Percentiles rank a stretch among this genome's conserved stretches.
These are phyloP conservation scores for Lyophyllum shimeji DNA, from an alignment of 768 basidiomycete genomes.

Conservation along the genomic window DNA sequence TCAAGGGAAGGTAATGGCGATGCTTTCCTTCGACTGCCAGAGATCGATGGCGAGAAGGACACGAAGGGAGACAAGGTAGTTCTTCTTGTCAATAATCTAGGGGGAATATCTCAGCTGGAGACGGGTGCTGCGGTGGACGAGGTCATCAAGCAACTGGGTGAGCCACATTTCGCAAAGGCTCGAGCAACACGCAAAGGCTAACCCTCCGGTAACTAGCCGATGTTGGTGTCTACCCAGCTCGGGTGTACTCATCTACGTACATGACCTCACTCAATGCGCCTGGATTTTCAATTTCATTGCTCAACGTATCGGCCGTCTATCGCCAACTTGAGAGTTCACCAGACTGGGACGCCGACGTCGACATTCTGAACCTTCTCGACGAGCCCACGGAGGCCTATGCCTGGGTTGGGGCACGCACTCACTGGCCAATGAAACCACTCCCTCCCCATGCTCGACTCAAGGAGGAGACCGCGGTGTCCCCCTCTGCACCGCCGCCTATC, in stretches of 20 bases:
- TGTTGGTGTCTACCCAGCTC: constrained; percentile 30
- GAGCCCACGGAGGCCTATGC: constrained; percentile 41
- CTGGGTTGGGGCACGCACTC: constrained; percentile 35
- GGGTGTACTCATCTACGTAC: constrained; percentile 48
- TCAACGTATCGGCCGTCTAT: constrained; percentile 41
- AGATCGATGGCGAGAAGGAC: constrained; percentile 29
- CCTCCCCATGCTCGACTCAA: not conserved
- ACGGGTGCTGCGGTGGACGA: constrained; percentile 51
- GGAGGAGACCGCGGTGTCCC: not conserved
- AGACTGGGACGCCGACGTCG: constrained; percentile 7
- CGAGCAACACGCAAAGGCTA: no score
- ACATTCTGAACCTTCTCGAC: constrained; percentile 37
- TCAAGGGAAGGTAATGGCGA: constrained; percentile 39
- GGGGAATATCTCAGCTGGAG: constrained; percentile 51
- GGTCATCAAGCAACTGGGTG: constrained; percentile 40
- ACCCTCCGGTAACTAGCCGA: constrained; percentile 19
- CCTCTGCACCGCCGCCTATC: not conserved
- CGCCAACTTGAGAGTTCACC: constrained; percentile 5
- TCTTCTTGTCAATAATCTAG: constrained; percentile 56
- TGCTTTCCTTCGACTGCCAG: constrained; percentile 6
- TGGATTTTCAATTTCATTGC: constrained; percentile 52
- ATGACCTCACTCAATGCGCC: constrained; percentile 66
- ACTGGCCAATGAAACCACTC: constrained; percentile 22
- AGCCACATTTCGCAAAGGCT: constrained; percentile 21
- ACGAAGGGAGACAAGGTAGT: constrained; percentile 40